phyloP scores from a whole-genome alignment of 495 filamentous ascomycete species.

The Ramalina intermedia region DNA sequence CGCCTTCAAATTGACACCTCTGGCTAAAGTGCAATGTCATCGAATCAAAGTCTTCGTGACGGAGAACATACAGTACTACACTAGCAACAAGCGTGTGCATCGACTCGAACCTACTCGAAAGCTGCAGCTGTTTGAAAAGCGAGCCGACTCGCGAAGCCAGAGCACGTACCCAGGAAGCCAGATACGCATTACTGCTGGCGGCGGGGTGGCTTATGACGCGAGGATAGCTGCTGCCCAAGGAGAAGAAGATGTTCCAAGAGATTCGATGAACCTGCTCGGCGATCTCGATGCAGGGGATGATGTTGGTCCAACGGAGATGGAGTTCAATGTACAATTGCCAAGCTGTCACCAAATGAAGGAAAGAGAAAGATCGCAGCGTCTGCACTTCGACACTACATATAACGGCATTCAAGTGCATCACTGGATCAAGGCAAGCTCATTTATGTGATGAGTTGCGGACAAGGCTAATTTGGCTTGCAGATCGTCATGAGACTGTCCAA shows the following conservation, averaged over 20 bases:
- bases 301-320: conserved; percentile 88
- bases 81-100: conserved; percentile 72
- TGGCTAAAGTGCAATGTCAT: conserved; percentile 94
- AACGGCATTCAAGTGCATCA: conserved; percentile 93
- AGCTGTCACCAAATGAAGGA: conserved; percentile 78
- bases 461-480: conserved; percentile 32
- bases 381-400: conserved; percentile 93
- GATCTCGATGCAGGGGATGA: conserved; percentile 52
- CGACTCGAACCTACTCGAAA: conserved; percentile 75
- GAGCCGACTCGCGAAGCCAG: conserved; percentile 62
- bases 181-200: conserved; percentile 64
- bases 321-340: conserved; percentile 89
- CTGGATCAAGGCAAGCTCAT: conserved; percentile 84
- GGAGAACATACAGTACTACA: conserved; percentile 90
- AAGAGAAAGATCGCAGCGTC: conserved; percentile 52
- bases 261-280: conserved; percentile 61
- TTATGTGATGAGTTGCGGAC: too few species aligned
- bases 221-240: conserved; percentile 45
- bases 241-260: conserved; percentile 38
- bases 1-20: conserved; percentile 89
- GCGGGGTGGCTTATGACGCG: conserved; percentile 56
- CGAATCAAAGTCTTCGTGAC: conserved; percentile 91
- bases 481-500: conserved; percentile 94
- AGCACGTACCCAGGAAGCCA: conserved; percentile 71
- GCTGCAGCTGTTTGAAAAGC: conserved; percentile 79